Evolutionary conservation across 768 basidiomycete genomes (phyloP), one percentile per base, ranked within the genome.

Genomic region (Suillus spraguei): DNA sequence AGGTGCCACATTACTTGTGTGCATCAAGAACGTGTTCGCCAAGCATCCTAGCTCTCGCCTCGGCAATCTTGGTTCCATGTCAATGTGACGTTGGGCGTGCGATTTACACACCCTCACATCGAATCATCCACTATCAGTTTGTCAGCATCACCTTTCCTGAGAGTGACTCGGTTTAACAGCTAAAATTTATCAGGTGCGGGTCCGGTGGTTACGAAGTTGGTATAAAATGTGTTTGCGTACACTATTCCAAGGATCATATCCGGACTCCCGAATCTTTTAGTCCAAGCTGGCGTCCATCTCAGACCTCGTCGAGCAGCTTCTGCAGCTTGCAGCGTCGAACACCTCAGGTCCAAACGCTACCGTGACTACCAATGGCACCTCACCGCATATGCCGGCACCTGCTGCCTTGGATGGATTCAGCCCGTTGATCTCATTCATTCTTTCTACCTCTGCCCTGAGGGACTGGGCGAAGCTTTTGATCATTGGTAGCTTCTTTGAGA

Each of bases 401-500:
- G 50, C 46, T 67, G 65, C 14, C 2, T 76, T 32, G 68, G 64
- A 11, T 66, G 35, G 20, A 53, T 13, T 53, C 5, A 33, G 52
- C 11, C 11, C 52, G 1, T 42, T 83, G 2, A 59, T 85, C 38
- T 65, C 77, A 4, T 64, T 86, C 47, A 64, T 89, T 20, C 75
- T 85, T 62, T 87, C 87, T 0, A 78, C 82, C 55, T 78, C 82
- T 20, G 87, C 85, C 14, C 68, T 89, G 33, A 75, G 79, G 14
- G 88, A 91, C 68, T 90, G 89, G 85, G 63, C 85, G 7, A 84
- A 89, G 67, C 78, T 92, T 61, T 67, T 90, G 60, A 69, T 87
- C 24, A 73, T 91, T 41, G 90, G 91, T 59, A 84, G 86, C 17
- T 66, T 82, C 36, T 70, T 92, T 52, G 91, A 91, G 70, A 82